phyloP scores from a whole-genome alignment of 495 filamentous ascomycete species.

The Penicillium fimorum region DNA sequence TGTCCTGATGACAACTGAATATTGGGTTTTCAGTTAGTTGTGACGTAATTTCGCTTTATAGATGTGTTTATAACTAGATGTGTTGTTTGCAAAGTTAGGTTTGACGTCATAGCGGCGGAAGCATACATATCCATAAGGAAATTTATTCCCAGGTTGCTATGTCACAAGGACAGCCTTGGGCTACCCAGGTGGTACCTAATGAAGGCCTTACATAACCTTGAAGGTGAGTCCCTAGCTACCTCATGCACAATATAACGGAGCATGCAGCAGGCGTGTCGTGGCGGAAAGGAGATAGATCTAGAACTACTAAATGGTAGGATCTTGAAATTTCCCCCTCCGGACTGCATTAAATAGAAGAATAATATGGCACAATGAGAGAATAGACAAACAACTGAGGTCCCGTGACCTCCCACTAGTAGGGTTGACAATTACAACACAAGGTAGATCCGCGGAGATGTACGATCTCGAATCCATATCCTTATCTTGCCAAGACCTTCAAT shows the following conservation, averaged over 20 bases:
- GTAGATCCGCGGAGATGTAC: slow-evolving; percentile 2
- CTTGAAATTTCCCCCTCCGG: too few species aligned
- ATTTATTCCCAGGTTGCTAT: not conserved
- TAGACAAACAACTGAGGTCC: too few species aligned
- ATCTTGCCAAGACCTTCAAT: slow-evolving; percentile 11
- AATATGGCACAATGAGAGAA: too few species aligned
- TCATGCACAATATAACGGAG: not conserved
- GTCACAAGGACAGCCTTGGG: not conserved
- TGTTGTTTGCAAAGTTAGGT: too few species aligned
- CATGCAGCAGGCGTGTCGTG: too few species aligned
- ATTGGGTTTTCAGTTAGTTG: not conserved
- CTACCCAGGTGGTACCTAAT: too few species aligned
- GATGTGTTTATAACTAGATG: too few species aligned
- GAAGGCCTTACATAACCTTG: too few species aligned
- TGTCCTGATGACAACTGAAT: not conserved
- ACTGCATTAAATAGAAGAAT: too few species aligned
- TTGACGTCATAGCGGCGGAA: not conserved
- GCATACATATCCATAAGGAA: not conserved
- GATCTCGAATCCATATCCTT: slow-evolving; percentile 3
- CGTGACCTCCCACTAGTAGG: too few species aligned
- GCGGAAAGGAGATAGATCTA: too few species aligned
- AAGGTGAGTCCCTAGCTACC: not conserved
- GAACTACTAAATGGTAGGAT: too few species aligned
- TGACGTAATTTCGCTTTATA: not conserved
- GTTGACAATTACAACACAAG: not conserved